Percentiles rank a stretch among this genome's conserved stretches.
Evolutionary conservation across 768 basidiomycete species (phyloP).

Genomic region (Hortiboletus campestris): DNA sequence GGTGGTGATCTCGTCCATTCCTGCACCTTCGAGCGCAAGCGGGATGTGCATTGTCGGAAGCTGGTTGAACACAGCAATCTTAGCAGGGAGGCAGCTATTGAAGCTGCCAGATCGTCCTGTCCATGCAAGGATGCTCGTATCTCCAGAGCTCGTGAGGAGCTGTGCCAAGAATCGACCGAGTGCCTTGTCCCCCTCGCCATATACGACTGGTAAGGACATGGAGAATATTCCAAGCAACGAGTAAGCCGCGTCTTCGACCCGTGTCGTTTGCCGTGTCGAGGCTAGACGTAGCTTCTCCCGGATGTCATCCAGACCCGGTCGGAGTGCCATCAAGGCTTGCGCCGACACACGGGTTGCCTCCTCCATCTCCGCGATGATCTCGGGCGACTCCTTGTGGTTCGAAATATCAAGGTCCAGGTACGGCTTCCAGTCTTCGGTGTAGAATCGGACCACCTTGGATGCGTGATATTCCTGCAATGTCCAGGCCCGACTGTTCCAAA

Average conservation of each 20-base stretch:
- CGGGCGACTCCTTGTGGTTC: neutral
- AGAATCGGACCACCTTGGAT: neutral
- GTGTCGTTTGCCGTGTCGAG: slow-evolving; percentile 4
- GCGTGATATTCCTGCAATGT: neutral
- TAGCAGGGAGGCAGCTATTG: neutral
- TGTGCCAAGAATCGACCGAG: neutral
- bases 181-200: neutral
- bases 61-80: neutral
- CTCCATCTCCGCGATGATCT: neutral
- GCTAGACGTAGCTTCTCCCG: neutral
- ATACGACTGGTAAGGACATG: neutral
- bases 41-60: neutral
- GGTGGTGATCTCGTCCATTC: neutral
- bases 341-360: neutral
- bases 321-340: neutral
- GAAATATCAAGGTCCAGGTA: neutral
- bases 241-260: neutral
- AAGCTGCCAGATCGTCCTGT: neutral
- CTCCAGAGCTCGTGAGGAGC: neutral
- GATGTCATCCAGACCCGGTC: neutral
- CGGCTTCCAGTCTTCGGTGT: neutral
- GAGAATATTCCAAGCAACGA: neutral
- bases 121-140: neutral
- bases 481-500: neutral
- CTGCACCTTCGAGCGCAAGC: neutral